Base-by-base conservation (phyloP, 148 eudicot species). In the Persicaria maculosa region DNA sequence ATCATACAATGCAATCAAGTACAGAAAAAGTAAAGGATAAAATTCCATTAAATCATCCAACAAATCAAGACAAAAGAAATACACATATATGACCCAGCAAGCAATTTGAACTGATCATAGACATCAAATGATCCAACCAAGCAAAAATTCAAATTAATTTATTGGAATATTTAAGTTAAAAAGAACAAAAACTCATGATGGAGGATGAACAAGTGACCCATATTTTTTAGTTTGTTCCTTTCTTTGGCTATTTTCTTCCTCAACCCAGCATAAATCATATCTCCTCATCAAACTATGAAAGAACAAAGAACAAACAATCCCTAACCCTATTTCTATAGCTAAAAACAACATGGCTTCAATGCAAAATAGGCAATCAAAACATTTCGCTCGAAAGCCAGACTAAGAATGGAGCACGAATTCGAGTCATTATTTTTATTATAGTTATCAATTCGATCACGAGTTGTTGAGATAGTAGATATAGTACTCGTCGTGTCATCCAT, bases 401-500 rank as follows among this genome's bases (percentile, higher is more conserved):
- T 7, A 19, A 22, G 5, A 22, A 61, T 61, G 11, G 8, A 64
- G 70, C 17, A 14, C 47, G 40, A 40, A 22, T 31, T 61, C 44
- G 16, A 61, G 14, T 61, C 11, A 10, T 48, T 31, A 4, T 61
- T 58, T 19, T 48, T 48, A 48, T 48, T 48, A 48, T 9, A 7
- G 9, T 6, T 9, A 48, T 48, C 9, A 8, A 48, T 12, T 7
- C 52, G 52, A 31, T 31, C 40, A 31, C 40, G 40, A 31, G 22
- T 17, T 14, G n/a, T 16, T 59, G 15, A 16, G 22, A 16, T 7
- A 16, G 22, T 58, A 58, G n/a, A 58, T 7, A 8, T 7, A 8
- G 16, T 15, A 22, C 20, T 17, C 4, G 4, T 19, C 11, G 11
- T 17, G n/a, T 52, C 25, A 83, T 50, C 85, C 90, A 74, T 84